phyloP scores from a whole-genome alignment of 2,329 filamentous ascomycete genomes.

The Penicillium sp. region DNA sequence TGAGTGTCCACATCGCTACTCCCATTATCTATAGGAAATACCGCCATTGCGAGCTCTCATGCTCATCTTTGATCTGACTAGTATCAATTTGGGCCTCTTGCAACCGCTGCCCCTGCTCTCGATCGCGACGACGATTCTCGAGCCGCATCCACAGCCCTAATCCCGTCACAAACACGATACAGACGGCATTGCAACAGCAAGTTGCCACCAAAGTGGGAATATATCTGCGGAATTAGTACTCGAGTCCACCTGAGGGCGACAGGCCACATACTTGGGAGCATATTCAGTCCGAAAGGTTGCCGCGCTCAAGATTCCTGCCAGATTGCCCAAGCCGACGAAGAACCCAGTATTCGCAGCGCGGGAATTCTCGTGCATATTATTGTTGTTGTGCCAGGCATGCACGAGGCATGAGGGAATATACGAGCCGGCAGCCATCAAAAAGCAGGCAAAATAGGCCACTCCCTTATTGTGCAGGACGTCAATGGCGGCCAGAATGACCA shows the following conservation, averaged over 20 bases:
- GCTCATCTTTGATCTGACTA: constrained; percentile 38
- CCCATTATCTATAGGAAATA: constrained; percentile 27
- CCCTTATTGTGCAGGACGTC: constrained; percentile 44
- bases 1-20: no score
- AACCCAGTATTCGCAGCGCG: constrained; percentile 51
- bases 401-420: constrained; percentile 51
- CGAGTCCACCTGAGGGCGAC: not conserved
- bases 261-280: constrained; percentile 40
- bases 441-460: constrained; percentile 52
- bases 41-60: constrained; percentile 38
- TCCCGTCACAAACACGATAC: constrained; percentile 40
- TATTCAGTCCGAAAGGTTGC: constrained; percentile 50
- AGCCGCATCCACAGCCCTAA: constrained; percentile 48
- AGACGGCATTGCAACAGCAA: constrained; percentile 43
- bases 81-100: constrained; percentile 43
- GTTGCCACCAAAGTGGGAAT: constrained; percentile 49
- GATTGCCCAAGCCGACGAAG: constrained; percentile 50
- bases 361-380: constrained; percentile 51
- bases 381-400: constrained; percentile 54
- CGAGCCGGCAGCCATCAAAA: constrained; percentile 45
- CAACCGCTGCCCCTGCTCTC: constrained; percentile 36
- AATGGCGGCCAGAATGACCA: constrained; percentile 47
- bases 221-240: constrained; percentile 38
- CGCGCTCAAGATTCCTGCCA: constrained; percentile 47
- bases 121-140: constrained; percentile 45